Evolutionary conservation across 352 stramenopile genomes (phyloP).

Genomic region (Phytophthora niederhauseri): DNA sequence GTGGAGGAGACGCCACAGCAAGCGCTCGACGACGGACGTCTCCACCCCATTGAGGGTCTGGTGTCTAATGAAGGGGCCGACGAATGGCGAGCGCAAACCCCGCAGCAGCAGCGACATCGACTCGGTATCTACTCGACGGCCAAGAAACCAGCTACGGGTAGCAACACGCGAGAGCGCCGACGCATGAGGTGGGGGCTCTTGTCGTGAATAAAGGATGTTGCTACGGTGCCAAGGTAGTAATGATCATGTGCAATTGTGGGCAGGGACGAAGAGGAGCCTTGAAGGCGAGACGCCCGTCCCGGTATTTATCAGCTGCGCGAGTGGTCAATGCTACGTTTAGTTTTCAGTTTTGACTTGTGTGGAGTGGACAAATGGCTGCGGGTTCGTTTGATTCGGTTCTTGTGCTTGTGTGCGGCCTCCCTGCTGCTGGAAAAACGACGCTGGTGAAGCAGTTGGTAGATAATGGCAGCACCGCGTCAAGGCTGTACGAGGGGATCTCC

Average conservation of each 20-base stretch:
- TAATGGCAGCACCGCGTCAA: background rate
- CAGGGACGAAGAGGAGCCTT: slow-evolving; percentile 19
- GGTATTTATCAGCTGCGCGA: slow-evolving; percentile 9
- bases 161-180: slow-evolving; percentile 9
- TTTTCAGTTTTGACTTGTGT: slow-evolving; percentile 16
- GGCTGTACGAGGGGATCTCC: slow-evolving; percentile 45
- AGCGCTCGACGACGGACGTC: background rate
- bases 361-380: slow-evolving; percentile 16
- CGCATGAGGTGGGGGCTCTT: slow-evolving; percentile 19
- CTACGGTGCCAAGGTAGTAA: slow-evolving; percentile 3
- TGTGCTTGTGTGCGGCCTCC: slow-evolving; percentile 67
- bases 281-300: background rate
- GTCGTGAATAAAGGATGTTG: background rate
- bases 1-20: slow-evolving; percentile 2
- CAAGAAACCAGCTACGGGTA: slow-evolving; percentile 27
- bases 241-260: slow-evolving; percentile 6
- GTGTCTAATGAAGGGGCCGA: background rate
- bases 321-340: background rate
- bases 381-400: slow-evolving; percentile 32
- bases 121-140: slow-evolving; percentile 47
- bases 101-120: slow-evolving; percentile 32
- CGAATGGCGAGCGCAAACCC: background rate
- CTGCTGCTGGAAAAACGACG: slow-evolving; percentile 73
- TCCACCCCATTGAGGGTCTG: background rate
- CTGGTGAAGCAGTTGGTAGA: slow-evolving; percentile 42